These are phyloP conservation scores for Zopfia rhizophila DNA, from an alignment of 2,329 filamentous ascomycete genomes.

Conservation along the genomic window DNA sequence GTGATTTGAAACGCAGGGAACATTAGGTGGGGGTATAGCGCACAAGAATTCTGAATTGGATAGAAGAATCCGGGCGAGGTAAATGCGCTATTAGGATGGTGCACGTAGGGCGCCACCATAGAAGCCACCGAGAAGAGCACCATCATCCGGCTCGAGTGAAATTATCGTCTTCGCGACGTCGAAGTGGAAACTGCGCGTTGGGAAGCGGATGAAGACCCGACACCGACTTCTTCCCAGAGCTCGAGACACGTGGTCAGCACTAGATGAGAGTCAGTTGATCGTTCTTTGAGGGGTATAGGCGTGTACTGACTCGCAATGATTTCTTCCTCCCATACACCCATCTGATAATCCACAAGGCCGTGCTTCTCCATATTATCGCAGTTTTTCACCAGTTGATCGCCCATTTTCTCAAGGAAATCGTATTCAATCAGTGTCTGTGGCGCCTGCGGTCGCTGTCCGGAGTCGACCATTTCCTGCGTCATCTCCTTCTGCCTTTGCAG, in stretches of 20 bases:
- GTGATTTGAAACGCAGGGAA: slow-evolving; percentile 13
- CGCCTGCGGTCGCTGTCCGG: slow-evolving; percentile 66
- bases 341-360: slow-evolving; percentile 96
- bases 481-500: slow-evolving; percentile 86
- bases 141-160: slow-evolving; percentile 12
- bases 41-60: slow-evolving; percentile 8
- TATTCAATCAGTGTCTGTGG: slow-evolving; percentile 73
- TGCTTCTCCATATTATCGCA: slow-evolving; percentile 89
- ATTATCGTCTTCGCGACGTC: slow-evolving; percentile 47
- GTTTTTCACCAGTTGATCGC: slow-evolving; percentile 80
- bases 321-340: slow-evolving; percentile 94
- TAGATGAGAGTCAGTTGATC: slow-evolving; percentile 39
- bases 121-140: slow-evolving; percentile 26
- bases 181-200: slow-evolving; percentile 41
- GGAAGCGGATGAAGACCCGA: slow-evolving; percentile 36
- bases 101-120: slow-evolving; percentile 22
- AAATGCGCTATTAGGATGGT: slow-evolving; percentile 26
- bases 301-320: slow-evolving; percentile 79
- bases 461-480: slow-evolving; percentile 67
- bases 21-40: slow-evolving; percentile 24
- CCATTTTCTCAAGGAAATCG: slow-evolving; percentile 79
- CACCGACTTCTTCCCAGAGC: slow-evolving; percentile 58
- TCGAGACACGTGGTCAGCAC: slow-evolving; percentile 66
- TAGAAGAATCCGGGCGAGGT: slow-evolving; percentile 18
- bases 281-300: background rate